phyloP scores from a whole-genome alignment of 768 basidiomycete species.

The Lentinus tigrinus region DNA sequence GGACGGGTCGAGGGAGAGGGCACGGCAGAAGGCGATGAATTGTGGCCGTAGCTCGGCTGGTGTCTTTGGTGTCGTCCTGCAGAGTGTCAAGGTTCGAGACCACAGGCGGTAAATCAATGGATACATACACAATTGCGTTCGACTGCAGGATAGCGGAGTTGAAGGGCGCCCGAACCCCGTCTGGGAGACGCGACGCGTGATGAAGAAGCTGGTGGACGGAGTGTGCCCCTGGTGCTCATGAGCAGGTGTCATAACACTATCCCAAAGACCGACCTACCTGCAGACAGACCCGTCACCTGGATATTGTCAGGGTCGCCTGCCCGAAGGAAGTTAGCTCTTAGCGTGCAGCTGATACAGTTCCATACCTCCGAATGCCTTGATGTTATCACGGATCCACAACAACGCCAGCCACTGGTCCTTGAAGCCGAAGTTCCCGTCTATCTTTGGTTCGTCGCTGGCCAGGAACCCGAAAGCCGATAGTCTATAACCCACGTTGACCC shows the following conservation, averaged over 20 bases:
- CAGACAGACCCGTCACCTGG: slow-evolving; percentile 69
- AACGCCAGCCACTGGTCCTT: slow-evolving; percentile 82
- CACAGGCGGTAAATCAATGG: neutral
- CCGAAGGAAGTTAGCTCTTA: neutral
- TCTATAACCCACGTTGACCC: slow-evolving; percentile 77
- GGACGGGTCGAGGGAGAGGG: slow-evolving; percentile 54
- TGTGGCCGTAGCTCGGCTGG: slow-evolving; percentile 57
- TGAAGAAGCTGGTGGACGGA: slow-evolving; percentile 75
- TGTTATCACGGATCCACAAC: slow-evolving; percentile 71
- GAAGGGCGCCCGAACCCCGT: slow-evolving; percentile 59
- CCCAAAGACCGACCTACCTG: slow-evolving; percentile 40
- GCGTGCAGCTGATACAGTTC: neutral
- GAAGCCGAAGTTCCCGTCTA: slow-evolving; percentile 79
- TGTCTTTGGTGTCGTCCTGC: slow-evolving; percentile 54
- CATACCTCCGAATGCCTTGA: slow-evolving; percentile 66
- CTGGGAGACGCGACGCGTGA: slow-evolving; percentile 61
- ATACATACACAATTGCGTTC: slow-evolving; percentile 65
- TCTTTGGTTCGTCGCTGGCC: slow-evolving; percentile 56
- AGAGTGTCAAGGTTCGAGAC: neutral
- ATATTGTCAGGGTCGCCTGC: slow-evolving; percentile 61
- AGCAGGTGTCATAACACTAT: neutral
- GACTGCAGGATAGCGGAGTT: slow-evolving; percentile 67
- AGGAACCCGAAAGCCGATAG: slow-evolving; percentile 78
- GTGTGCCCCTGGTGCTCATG: slow-evolving; percentile 52
- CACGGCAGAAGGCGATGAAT: slow-evolving; percentile 59